Evolutionary conservation across 495 filamentous ascomycete genomes (phyloP).

Genomic region (Xylaria grammica): DNA sequence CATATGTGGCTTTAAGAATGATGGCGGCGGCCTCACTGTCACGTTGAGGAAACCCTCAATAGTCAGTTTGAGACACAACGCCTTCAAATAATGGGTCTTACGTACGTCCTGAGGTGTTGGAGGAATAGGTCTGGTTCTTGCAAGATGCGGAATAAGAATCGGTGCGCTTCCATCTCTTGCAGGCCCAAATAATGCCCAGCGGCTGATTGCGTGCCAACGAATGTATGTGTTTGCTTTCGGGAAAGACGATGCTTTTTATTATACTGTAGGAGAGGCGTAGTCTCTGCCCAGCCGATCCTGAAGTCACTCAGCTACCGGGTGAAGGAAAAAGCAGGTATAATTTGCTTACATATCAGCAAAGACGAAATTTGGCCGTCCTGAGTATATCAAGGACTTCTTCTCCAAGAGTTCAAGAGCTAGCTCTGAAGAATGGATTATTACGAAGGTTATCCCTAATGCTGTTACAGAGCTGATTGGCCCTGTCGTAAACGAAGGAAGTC

Average conservation of each 20-base stretch:
- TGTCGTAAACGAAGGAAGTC: neutral
- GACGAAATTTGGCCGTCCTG: slow-evolving; percentile 39
- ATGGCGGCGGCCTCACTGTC: slow-evolving; percentile 47
- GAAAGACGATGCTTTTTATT: slow-evolving; percentile 40
- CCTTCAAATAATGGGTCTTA: neutral
- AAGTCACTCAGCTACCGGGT: neutral
- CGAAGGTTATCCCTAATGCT: slow-evolving; percentile 46
- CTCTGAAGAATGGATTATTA: slow-evolving; percentile 50
- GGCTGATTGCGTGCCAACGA: slow-evolving; percentile 36
- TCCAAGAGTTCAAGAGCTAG: slow-evolving; percentile 50
- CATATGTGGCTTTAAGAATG: slow-evolving; percentile 53
- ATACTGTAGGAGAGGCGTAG: slow-evolving; percentile 37
- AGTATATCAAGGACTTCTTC: slow-evolving; percentile 47
- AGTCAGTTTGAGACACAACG: neutral
- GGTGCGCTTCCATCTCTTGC: slow-evolving; percentile 45
- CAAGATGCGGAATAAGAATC: slow-evolving; percentile 45
- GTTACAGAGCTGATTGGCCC: slow-evolving; percentile 56
- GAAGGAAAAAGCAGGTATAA: neutral
- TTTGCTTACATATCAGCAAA: slow-evolving; percentile 10
- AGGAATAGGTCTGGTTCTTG: slow-evolving; percentile 37
- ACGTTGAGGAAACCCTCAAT: slow-evolving; percentile 21
- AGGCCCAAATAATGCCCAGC: slow-evolving; percentile 37
- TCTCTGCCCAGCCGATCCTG: slow-evolving; percentile 34
- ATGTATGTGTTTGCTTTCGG: slow-evolving; percentile 45
- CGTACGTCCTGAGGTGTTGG: slow-evolving; percentile 44